These are phyloP conservation scores for Exophiala sp. DNA, from an alignment of 2,329 filamentous ascomycete genomes.

Conservation along the genomic window DNA sequence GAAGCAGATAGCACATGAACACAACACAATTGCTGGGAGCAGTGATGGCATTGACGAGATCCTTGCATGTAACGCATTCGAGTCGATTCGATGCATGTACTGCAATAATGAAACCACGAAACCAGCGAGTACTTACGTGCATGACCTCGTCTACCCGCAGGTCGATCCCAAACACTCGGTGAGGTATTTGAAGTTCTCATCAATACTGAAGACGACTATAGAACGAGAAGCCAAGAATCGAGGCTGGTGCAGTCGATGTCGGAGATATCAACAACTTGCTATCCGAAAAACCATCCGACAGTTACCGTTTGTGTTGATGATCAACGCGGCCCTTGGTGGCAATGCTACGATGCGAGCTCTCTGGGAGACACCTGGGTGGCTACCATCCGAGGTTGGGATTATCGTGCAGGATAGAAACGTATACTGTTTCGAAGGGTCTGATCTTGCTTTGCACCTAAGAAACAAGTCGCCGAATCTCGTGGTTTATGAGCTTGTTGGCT, in stretches of 20 bases:
- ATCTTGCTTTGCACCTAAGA: slow-evolving; percentile 75
- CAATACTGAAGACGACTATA: slow-evolving; percentile 86
- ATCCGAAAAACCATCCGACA: slow-evolving; percentile 80
- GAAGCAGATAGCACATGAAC: slow-evolving; percentile 75
- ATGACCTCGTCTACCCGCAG: slow-evolving; percentile 71
- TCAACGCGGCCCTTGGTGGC: slow-evolving; percentile 74
- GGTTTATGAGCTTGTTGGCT: slow-evolving; percentile 86
- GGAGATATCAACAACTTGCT: slow-evolving; percentile 81
- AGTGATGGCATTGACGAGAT: slow-evolving; percentile 69
- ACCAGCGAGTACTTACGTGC: slow-evolving; percentile 74
- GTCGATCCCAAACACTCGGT: slow-evolving; percentile 50
- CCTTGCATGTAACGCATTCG: slow-evolving; percentile 41
- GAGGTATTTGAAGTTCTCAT: slow-evolving; percentile 66
- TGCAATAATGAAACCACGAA: slow-evolving; percentile 83
- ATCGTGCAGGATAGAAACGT: slow-evolving; percentile 89
- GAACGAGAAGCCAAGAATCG: slow-evolving; percentile 84
- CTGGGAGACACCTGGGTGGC: slow-evolving; percentile 86
- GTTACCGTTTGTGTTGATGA: slow-evolving; percentile 79
- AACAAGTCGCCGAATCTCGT: slow-evolving; percentile 75
- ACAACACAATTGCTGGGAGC: slow-evolving; percentile 61
- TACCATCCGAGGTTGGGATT: slow-evolving; percentile 91
- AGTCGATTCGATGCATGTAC: slow-evolving; percentile 73
- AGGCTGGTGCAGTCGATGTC: slow-evolving; percentile 90
- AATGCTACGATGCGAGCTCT: slow-evolving; percentile 68
- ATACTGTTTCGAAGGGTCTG: slow-evolving; percentile 90